These are phyloP conservation scores for Fusarium armeniacum DNA, from an alignment of 2,329 filamentous ascomycete genomes.

Conservation along the genomic window DNA sequence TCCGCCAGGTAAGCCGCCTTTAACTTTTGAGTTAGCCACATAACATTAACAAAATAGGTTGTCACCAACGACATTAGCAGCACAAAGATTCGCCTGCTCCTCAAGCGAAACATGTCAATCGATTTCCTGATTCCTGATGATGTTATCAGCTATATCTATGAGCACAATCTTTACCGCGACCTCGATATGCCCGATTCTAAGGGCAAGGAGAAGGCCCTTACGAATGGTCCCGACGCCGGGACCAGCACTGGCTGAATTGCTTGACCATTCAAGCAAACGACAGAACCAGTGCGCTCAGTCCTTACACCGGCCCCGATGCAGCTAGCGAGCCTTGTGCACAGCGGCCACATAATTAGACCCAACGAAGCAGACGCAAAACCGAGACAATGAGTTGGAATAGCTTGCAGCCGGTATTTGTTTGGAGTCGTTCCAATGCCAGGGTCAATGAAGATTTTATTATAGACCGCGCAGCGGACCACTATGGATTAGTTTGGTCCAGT, in stretches of 20 bases:
- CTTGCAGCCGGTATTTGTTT: constrained; percentile 27
- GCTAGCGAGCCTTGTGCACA: constrained; percentile 18
- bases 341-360: constrained; percentile 21
- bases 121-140: constrained; percentile 78
- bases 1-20: constrained; percentile 65
- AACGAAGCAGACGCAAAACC: constrained; percentile 22
- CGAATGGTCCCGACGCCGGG: constrained; percentile 33
- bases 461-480: constrained; percentile 25
- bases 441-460: constrained; percentile 33
- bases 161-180: constrained; percentile 75
- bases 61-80: constrained; percentile 90
- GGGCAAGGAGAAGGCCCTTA: constrained; percentile 44
- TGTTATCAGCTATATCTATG: constrained; percentile 80
- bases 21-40: not conserved
- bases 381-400: constrained; percentile 17
- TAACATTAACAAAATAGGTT: constrained; percentile 57
- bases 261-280: constrained; percentile 9
- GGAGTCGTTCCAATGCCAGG: constrained; percentile 21
- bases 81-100: constrained; percentile 83
- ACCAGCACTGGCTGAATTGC: constrained; percentile 50
- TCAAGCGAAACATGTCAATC: constrained; percentile 85
- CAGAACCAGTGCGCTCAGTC: constrained; percentile 15
- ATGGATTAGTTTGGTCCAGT: constrained; percentile 12
- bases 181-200: constrained; percentile 50
- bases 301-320: constrained; percentile 12